phyloP scores from a whole-genome alignment of 305 asterid species.

The Fraxinus greggii region DNA sequence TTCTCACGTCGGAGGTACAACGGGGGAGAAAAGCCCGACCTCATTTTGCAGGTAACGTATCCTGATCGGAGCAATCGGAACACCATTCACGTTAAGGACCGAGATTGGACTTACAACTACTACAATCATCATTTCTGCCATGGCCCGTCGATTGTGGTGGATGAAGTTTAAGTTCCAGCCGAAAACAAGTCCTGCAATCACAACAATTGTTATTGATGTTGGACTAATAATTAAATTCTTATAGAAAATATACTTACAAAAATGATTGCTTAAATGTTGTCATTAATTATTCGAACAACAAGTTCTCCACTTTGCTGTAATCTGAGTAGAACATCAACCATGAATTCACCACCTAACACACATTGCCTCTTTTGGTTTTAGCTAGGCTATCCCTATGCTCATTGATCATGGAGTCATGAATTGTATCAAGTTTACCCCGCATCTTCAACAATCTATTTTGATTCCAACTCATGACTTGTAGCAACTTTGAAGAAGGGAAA shows the following conservation, averaged over 20 bases:
- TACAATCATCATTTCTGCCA: background rate
- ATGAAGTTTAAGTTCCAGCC: background rate
- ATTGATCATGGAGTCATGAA: background rate
- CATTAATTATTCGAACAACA: background rate
- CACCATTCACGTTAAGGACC: too few relatives aligned
- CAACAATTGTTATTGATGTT: background rate
- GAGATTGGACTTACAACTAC: too few relatives aligned
- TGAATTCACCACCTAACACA: background rate
- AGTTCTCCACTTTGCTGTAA: background rate
- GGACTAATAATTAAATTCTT: background rate
- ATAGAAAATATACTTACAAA: background rate
- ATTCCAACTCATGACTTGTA: background rate
- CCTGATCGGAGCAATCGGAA: too few relatives aligned
- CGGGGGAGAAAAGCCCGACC: too few relatives aligned
- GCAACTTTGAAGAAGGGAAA: background rate
- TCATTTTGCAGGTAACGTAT: too few relatives aligned
- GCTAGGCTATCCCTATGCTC: background rate
- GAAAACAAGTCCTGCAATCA: background rate
- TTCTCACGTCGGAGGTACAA: too few relatives aligned
- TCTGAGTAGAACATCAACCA: background rate
- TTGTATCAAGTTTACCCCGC: background rate
- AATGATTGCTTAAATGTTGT: background rate
- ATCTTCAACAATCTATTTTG: background rate
- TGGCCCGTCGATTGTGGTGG: background rate
- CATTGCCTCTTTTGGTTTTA: background rate